phyloP scores from a whole-genome alignment of 306 rosid genomes.

The Aeschynomene evenia region DNA sequence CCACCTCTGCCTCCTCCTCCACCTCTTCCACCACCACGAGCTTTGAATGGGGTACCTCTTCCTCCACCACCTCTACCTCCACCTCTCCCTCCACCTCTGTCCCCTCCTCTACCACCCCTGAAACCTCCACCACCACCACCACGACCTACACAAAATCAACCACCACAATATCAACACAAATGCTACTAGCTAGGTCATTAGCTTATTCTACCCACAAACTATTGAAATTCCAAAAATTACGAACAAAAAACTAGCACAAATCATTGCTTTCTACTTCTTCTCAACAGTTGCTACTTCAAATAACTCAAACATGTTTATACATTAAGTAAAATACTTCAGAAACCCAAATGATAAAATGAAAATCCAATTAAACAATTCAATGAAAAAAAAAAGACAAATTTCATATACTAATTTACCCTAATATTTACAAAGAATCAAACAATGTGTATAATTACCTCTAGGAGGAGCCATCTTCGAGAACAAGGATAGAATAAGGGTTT shows the following conservation, averaged over 20 bases:
- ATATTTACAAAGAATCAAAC: not conserved
- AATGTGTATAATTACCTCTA: not conserved
- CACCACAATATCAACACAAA: not conserved
- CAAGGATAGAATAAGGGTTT: not conserved
- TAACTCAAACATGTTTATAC: not conserved
- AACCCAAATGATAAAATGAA: not conserved
- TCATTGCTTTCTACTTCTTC: no score
- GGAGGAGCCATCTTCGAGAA: constrained; percentile 6
- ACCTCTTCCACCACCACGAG: constrained; percentile 27
- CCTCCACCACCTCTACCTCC: constrained; percentile 37
- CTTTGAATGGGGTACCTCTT: constrained; percentile 11
- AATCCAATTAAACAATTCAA: not conserved
- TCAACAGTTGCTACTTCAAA: no score
- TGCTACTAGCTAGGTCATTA: not conserved
- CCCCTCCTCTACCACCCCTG: constrained; percentile 29
- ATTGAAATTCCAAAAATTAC: not conserved
- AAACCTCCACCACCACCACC: constrained; percentile 34
- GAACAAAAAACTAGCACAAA: not conserved
- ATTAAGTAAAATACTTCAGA: not conserved
- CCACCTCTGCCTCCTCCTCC: not conserved
- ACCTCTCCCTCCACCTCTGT: constrained; percentile 39
- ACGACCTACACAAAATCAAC: constrained; percentile 33
- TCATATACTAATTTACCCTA: not conserved
- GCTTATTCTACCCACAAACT: not conserved
- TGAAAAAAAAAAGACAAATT: not conserved